Evolutionary conservation across 2,329 filamentous ascomycete genomes (phyloP).

Genomic region (Penicillium sp.): DNA sequence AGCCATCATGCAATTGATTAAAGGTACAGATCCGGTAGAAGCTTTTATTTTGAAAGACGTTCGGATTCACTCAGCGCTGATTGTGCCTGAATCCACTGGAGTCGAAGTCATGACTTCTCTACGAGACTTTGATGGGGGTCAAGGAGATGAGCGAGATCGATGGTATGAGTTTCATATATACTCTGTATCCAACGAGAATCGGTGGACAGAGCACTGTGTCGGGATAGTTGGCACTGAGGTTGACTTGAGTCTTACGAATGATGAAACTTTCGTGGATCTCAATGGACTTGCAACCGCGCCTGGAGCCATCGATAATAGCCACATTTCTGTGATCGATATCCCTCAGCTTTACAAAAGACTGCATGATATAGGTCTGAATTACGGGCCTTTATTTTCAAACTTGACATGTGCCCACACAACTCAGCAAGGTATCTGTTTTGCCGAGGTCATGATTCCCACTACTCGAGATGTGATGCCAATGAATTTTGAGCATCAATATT

Average conservation of each 20-base stretch:
- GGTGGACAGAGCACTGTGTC: slow-evolving; percentile 34
- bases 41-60: slow-evolving; percentile 27
- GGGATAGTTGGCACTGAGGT: slow-evolving; percentile 19
- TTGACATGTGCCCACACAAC: slow-evolving; percentile 21
- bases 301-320: neutral
- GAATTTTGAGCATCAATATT: slow-evolving; percentile 29
- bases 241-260: neutral
- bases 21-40: neutral
- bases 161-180: slow-evolving; percentile 28
- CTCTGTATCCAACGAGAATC: slow-evolving; percentile 26
- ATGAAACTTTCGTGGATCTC: neutral
- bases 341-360: slow-evolving; percentile 33
- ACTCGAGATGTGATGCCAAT: slow-evolving; percentile 34
- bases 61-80: slow-evolving; percentile 28
- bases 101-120: slow-evolving; percentile 25
- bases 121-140: neutral
- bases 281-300: slow-evolving; percentile 2
- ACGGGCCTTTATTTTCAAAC: slow-evolving; percentile 36
- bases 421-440: slow-evolving; percentile 16
- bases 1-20: slow-evolving; percentile 27
- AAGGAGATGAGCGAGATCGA: neutral
- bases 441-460: slow-evolving; percentile 31
- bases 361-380: slow-evolving; percentile 31
- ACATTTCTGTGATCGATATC: slow-evolving; percentile 24
- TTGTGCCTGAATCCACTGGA: slow-evolving; percentile 24